A percentile compares a stretch with the other conserved stretches of the same genome.
phyloP scores from a whole-genome alignment of 495 filamentous ascomycete genomes.

The Penicillium manginii region DNA sequence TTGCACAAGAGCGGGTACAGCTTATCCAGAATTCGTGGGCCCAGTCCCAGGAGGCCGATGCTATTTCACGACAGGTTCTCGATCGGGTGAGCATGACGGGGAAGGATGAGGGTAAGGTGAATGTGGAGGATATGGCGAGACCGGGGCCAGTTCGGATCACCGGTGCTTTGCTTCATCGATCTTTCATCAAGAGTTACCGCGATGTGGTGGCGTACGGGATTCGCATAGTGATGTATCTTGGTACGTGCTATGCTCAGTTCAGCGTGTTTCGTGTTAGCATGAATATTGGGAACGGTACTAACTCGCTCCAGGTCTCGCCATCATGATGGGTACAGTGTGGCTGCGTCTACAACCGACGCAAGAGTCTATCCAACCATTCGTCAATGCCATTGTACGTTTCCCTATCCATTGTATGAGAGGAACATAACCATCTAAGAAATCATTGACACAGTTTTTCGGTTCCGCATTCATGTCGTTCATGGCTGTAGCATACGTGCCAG shows the following conservation, averaged over 20 bases:
- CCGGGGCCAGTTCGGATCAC: constrained; percentile 37
- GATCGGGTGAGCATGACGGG: constrained; percentile 18
- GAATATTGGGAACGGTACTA: constrained; percentile 7
- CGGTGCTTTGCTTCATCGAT: constrained; percentile 65
- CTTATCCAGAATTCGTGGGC: constrained; percentile 38
- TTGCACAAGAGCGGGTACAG: constrained; percentile 33
- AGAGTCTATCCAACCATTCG: constrained; percentile 72
- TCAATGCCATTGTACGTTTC: constrained; percentile 67
- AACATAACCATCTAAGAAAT: background rate
- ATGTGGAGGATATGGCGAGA: constrained; percentile 28
- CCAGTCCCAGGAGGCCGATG: constrained; percentile 21
- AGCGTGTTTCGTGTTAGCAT: background rate
- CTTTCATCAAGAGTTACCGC: constrained; percentile 78
- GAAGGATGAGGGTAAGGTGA: constrained; percentile 13
- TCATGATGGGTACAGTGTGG: constrained; percentile 91
- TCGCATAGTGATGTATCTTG: constrained; percentile 79
- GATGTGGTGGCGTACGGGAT: constrained; percentile 84
- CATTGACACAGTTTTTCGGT: constrained; percentile 63
- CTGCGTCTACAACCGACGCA: constrained; percentile 67
- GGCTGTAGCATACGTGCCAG: constrained; percentile 82
- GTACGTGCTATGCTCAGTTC: constrained; percentile 32
- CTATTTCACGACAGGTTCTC: constrained; percentile 11
- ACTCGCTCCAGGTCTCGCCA: constrained; percentile 57
- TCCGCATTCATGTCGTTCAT: constrained; percentile 90
- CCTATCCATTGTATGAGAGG: background rate